Base-by-base conservation (phyloP, 192 early-diverging fungal species). In the Entomortierella beljakovae region DNA sequence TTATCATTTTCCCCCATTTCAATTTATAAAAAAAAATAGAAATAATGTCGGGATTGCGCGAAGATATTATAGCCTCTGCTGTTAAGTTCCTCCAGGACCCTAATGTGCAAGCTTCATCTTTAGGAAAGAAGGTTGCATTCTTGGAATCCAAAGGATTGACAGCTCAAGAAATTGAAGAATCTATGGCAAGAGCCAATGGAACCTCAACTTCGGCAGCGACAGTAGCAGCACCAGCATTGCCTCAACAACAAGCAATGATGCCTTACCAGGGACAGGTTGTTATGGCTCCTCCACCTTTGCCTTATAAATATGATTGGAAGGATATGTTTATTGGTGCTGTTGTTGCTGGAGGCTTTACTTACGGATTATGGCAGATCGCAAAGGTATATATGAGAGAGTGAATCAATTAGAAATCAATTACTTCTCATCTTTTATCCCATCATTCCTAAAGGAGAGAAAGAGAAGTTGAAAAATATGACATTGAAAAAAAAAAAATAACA, bases 141-240 rank as follows among this genome's bases (percentile, higher is more conserved):
- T 86, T 99, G 35, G 95, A 98, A 71, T 90, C 91, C 42, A 99
- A 99, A 83, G 98, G 98, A 0, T 83, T 99, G 58, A 93, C 92
- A 20, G 81, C 88, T 20, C 90, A 88, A 28, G 98, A 99, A 82
- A 97, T 99, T 71, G 92, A 98, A 55, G 90, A 87, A 42, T 96
- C 96, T 8, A 82, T 94, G 69, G 83, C 85, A 20, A 84, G 89
- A 49, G 86, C 85, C 33, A 90, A 80, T 50, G 89, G 86, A 11
- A 75, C 60, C 6, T 29, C 60, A 6, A 23, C 46, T 9, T 28
- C 7, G 31, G 31, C 46, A 61, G 29, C 25, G 49, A 29, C 43
- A 28, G 22, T 56, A 13, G 31, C 70, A 28, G 67, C 31, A 62
- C 28, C 60, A 57, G 67, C 23, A 62, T 9, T 50, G 58, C 57